A percentile compares a stretch with the other conserved stretches of the same genome.
These are phyloP conservation scores for Truncatella angustata DNA, from an alignment of 2,329 filamentous ascomycete species.

Conservation along the genomic window DNA sequence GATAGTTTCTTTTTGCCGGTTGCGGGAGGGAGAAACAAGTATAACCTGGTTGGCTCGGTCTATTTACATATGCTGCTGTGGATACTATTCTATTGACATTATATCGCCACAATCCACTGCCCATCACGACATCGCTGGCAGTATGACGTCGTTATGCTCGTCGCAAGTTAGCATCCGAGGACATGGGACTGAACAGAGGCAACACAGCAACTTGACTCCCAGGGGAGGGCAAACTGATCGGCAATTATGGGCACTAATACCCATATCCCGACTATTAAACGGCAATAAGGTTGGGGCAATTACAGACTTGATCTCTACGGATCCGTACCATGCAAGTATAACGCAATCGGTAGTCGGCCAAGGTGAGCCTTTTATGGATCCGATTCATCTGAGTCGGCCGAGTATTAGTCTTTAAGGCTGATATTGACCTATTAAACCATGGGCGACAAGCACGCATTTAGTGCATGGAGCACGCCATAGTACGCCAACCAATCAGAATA, in stretches of 20 bases:
- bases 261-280: not conserved
- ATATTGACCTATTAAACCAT: no score
- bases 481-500: slow-evolving; percentile 1
- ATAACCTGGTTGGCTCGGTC: not conserved
- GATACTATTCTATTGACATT: not conserved
- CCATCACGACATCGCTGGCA: slow-evolving; percentile 7
- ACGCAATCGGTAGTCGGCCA: not conserved
- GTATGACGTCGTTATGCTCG: not conserved
- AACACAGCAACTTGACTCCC: not conserved
- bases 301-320: no score
- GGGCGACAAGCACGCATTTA: slow-evolving; percentile 9
- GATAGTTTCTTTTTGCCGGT: no score
- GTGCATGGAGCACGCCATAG: slow-evolving; percentile 5
- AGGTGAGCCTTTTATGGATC: not conserved
- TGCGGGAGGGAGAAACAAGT: no score
- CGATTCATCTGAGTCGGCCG: not conserved
- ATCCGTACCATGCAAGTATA: not conserved
- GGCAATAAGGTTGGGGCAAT: not conserved
- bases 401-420: no score
- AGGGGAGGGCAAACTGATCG: not conserved
- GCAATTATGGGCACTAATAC: not conserved
- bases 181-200: not conserved
- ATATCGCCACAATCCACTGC: not conserved
- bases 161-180: not conserved
- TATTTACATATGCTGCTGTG: not conserved